Conservation (phyloP, 2,329 filamentous ascomycete species). For the Venturiaceae sp. region DNA sequence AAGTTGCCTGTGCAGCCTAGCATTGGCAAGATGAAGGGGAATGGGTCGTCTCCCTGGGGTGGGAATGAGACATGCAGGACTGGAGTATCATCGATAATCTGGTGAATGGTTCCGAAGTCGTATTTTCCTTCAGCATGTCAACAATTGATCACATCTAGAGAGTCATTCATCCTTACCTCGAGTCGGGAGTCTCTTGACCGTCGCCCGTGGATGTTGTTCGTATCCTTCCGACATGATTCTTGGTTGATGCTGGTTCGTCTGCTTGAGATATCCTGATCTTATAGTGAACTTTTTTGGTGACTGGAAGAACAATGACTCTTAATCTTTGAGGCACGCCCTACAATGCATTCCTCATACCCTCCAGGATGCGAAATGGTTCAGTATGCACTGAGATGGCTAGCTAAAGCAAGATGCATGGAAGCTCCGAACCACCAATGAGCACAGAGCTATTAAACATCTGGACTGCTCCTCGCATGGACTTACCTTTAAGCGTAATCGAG, state of each 20-base stretch:
- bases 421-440: not conserved
- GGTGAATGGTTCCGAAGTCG: slow-evolving; percentile 24
- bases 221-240: slow-evolving; percentile 3
- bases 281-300: not conserved
- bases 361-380: not conserved
- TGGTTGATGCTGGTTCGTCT: not conserved
- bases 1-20: slow-evolving; percentile 24
- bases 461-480: not conserved
- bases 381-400: not conserved
- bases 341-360: not conserved
- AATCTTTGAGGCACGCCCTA: not conserved
- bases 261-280: not conserved
- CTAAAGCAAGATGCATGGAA: not conserved
- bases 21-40: slow-evolving; percentile 27
- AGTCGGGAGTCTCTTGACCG: slow-evolving; percentile 4
- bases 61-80: slow-evolving; percentile 26
- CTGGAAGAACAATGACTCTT: not conserved
- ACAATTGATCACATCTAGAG: no score
- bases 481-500: not conserved
- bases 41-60: slow-evolving; percentile 14
- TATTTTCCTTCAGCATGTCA: slow-evolving; percentile 17
- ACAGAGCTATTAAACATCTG: not conserved
- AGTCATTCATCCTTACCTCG: slow-evolving; percentile 1
- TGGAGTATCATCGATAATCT: slow-evolving; percentile 20
- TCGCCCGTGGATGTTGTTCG: slow-evolving; percentile 6